Conservation (phyloP, 768 basidiomycete genomes). For the Bullera alba region DNA sequence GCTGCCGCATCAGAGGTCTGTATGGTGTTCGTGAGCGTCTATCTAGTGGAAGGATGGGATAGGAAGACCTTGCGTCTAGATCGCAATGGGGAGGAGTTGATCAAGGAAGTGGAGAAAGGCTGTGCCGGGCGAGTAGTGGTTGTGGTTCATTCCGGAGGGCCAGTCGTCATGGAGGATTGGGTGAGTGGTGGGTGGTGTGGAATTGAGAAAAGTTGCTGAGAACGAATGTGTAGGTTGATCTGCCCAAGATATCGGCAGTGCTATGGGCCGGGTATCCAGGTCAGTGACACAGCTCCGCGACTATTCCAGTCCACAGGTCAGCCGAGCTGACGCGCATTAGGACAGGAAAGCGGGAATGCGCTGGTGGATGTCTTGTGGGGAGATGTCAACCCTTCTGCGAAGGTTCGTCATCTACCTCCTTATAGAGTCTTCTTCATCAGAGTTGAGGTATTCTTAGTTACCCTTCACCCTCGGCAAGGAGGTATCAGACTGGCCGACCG, state of each 20-base stretch:
- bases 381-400: constrained; percentile 38
- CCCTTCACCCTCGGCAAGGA: constrained; percentile 44
- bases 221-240: constrained; percentile 23
- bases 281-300: constrained; percentile 1
- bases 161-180: constrained; percentile 38
- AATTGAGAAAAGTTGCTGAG: background rate
- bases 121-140: constrained; percentile 37
- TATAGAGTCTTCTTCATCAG: background rate
- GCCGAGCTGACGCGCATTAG: constrained; percentile 7
- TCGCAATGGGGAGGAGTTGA: constrained; percentile 30
- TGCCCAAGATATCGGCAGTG: constrained; percentile 44
- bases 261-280: constrained; percentile 41
- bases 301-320: background rate
- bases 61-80: constrained; percentile 33
- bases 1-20: constrained; percentile 40
- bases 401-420: constrained; percentile 12
- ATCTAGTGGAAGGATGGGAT: constrained; percentile 41
- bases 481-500: constrained; percentile 36
- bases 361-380: constrained; percentile 43
- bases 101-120: constrained; percentile 27
- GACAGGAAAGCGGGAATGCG: constrained; percentile 41
- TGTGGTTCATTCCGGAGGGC: constrained; percentile 33
- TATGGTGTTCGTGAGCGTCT: constrained; percentile 42
- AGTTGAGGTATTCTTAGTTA: constrained; percentile 10
- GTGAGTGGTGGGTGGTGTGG: constrained; percentile 9